Conservation (phyloP, 208 protist species). For the Acanthamoeba culbertsoni region DNA sequence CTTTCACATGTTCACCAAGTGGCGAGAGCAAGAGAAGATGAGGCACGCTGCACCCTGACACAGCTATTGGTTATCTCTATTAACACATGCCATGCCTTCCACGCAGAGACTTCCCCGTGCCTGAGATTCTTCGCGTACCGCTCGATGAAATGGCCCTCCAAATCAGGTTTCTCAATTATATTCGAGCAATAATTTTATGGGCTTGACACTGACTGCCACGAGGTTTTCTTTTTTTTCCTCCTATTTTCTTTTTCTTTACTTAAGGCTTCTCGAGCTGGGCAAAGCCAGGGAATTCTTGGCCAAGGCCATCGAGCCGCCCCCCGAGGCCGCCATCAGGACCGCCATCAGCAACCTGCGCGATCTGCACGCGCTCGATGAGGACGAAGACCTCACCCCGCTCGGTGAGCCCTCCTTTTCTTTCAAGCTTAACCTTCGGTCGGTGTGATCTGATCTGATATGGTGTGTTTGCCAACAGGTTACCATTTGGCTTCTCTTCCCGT, state of each 20-base stretch:
- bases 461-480: background rate
- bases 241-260: no score
- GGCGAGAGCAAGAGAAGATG: constrained; percentile 22
- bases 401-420: background rate
- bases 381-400: constrained; percentile 85
- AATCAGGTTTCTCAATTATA: constrained; percentile 76
- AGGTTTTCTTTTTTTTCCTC: background rate
- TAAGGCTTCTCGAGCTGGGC: constrained; percentile 44
- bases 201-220: background rate
- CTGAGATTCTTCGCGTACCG: constrained; percentile 95
- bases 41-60: background rate
- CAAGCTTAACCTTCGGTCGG: no score
- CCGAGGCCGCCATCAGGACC: constrained; percentile 50
- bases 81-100: background rate
- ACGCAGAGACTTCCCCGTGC: constrained; percentile 83
- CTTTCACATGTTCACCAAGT: constrained; percentile 92
- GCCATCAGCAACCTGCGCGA: constrained; percentile 82
- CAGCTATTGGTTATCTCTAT: background rate
- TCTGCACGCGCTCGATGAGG: constrained; percentile 85
- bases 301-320: constrained; percentile 70
- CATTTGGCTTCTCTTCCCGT: constrained; percentile 72
- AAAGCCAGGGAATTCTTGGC: constrained; percentile 63
- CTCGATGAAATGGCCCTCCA: constrained; percentile 94
- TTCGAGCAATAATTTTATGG: background rate
- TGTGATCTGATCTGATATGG: no score